phyloP scores from a whole-genome alignment of 306 rosid species.

The Lotus japonicus region DNA sequence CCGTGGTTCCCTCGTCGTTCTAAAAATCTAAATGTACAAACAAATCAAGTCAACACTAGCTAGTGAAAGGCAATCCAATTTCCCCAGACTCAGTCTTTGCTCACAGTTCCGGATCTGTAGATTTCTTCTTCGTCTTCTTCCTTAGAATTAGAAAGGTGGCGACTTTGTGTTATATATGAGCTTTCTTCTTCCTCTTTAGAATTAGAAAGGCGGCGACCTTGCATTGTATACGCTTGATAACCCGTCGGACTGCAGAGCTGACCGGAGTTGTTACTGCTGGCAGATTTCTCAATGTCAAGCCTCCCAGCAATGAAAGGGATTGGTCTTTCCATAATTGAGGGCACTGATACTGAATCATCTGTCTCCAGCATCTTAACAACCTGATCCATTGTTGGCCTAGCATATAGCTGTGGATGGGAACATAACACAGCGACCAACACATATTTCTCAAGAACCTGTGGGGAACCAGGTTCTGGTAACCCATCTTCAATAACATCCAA shows the following conservation, averaged over 20 bases:
- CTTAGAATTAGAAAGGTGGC: slow-evolving; percentile 20
- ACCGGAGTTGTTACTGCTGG: slow-evolving; percentile 43
- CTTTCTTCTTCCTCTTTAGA: too few relatives aligned
- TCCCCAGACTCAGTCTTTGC: slow-evolving; percentile 16
- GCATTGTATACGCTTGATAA: slow-evolving; percentile 44
- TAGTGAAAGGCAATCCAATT: slow-evolving; percentile 21
- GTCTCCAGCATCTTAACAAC: slow-evolving; percentile 93
- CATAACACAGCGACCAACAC: slow-evolving; percentile 79
- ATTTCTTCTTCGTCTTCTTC: slow-evolving; percentile 26
- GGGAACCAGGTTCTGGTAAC: slow-evolving; percentile 56
- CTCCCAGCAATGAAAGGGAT: slow-evolving; percentile 66
- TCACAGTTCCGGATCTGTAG: slow-evolving; percentile 6
- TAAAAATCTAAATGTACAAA: slow-evolving; percentile 26
- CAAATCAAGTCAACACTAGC: slow-evolving; percentile 25
- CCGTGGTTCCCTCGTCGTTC: too few relatives aligned
- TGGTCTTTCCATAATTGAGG: slow-evolving; percentile 70
- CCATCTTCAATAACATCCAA: slow-evolving; percentile 77
- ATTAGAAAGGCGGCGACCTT: slow-evolving; percentile 18
- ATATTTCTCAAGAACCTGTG: slow-evolving; percentile 72
- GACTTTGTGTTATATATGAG: too few relatives aligned
- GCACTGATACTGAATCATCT: slow-evolving; percentile 69
- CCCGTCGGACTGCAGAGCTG: slow-evolving; percentile 55
- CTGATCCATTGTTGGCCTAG: slow-evolving; percentile 98
- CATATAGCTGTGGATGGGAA: slow-evolving; percentile 89
- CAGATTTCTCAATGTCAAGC: slow-evolving; percentile 65